Percentiles rank a stretch among this genome's conserved stretches.
Evolutionary conservation across 1,284 basidiomycete species (phyloP).

Genomic region (Marasmius fiardii): DNA sequence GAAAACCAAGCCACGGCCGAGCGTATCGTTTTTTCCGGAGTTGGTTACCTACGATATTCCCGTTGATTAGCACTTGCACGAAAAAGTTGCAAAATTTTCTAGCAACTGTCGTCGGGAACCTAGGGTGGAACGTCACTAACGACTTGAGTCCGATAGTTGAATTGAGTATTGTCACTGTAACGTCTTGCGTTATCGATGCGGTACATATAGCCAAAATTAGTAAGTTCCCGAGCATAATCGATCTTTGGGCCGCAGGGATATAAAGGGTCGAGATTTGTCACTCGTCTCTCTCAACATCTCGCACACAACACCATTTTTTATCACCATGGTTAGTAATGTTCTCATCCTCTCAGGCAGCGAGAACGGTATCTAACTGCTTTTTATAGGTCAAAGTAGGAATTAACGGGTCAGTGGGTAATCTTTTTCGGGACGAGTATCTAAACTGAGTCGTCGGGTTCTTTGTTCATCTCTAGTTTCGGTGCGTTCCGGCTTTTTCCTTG

Average conservation of each 20-base stretch:
- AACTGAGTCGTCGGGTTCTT: constrained; percentile 22
- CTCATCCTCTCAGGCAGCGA: neutral
- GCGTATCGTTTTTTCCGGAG: too few relatives aligned
- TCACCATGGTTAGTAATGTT: neutral
- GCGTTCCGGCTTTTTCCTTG: constrained; percentile 25
- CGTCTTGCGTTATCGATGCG: too few relatives aligned
- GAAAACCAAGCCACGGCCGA: too few relatives aligned
- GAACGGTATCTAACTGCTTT: neutral
- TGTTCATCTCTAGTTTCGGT: constrained; percentile 69
- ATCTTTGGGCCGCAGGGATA: neutral
- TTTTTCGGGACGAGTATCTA: constrained; percentile 7
- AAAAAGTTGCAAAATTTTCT: too few relatives aligned
- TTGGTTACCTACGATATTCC: too few relatives aligned
- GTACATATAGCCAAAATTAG: neutral
- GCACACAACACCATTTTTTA: constrained; percentile 3
- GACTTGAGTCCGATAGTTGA: too few relatives aligned
- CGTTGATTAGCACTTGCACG: too few relatives aligned
- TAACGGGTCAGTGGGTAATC: constrained; percentile 66
- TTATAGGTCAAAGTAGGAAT: constrained; percentile 80
- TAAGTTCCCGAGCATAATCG: neutral
- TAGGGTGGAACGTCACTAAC: too few relatives aligned
- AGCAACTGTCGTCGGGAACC: too few relatives aligned
- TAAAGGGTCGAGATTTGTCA: neutral
- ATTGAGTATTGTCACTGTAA: too few relatives aligned
- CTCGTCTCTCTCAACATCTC: neutral